These are phyloP conservation scores for Malus fusca DNA, from an alignment of 306 rosid species.

Conservation along the genomic window DNA sequence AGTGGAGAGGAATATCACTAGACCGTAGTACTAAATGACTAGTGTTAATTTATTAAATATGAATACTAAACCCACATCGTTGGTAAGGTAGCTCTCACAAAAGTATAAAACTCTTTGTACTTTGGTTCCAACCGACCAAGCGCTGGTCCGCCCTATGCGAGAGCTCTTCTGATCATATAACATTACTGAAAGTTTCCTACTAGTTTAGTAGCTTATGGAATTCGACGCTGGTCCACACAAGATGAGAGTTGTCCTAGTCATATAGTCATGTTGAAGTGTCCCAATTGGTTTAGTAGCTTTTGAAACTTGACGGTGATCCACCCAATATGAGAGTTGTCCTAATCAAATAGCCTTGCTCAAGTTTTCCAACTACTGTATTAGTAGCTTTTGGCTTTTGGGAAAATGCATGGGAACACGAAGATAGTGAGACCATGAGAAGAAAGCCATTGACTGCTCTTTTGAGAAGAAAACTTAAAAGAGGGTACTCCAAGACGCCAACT, in stretches of 20 bases:
- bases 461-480: constrained; percentile 15
- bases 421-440: background rate
- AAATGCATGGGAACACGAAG: constrained; percentile 4
- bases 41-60: background rate
- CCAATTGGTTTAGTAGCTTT: no score
- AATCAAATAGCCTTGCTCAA: no score
- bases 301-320: accelerated
- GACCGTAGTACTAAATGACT: no score
- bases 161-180: no score
- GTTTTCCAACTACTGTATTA: no score
- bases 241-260: no score
- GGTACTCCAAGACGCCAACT: constrained; percentile 23
- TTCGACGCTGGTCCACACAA: no score
- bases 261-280: accelerated
- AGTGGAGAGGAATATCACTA: no score
- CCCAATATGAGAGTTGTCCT: no score
- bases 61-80: background rate
- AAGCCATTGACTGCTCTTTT: constrained; percentile 32
- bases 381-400: background rate
- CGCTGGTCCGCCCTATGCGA: background rate
- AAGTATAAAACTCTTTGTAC: background rate
- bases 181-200: no score
- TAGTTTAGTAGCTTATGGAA: no score
- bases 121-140: background rate
- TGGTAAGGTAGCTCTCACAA: background rate